These are phyloP conservation scores for Exidia glandulosa DNA, from an alignment of 768 basidiomycete species.

Conservation along the genomic window DNA sequence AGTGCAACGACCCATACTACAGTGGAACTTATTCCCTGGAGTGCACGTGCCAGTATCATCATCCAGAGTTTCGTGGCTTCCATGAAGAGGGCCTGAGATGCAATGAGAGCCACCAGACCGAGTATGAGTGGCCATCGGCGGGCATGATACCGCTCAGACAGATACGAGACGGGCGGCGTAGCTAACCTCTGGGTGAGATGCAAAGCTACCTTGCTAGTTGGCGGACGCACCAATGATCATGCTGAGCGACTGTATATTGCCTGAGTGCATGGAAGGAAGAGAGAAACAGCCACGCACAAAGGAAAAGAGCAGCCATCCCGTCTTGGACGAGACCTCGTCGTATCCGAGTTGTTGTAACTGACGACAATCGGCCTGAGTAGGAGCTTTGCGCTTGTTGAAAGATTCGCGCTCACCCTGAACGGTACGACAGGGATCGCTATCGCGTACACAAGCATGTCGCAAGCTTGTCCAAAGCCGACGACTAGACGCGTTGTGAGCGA, in stretches of 20 bases:
- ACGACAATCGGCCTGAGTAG: slow-evolving; percentile 39
- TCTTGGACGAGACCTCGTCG: slow-evolving; percentile 33
- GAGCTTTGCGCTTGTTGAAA: neutral
- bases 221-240: slow-evolving; percentile 37
- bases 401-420: neutral
- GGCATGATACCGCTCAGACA: neutral
- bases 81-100: slow-evolving; percentile 51
- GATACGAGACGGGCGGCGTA: neutral
- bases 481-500: no score
- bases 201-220: neutral
- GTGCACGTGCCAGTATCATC: slow-evolving; percentile 46
- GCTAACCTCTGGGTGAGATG: neutral
- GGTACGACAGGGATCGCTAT: slow-evolving; percentile 48
- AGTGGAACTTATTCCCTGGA: slow-evolving; percentile 51
- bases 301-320: slow-evolving; percentile 52
- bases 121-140: neutral
- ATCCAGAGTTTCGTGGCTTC: slow-evolving; percentile 44
- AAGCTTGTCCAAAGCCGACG: slow-evolving; percentile 37
- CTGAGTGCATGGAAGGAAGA: no score
- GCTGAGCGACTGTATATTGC: slow-evolving; percentile 33
- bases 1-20: slow-evolving; percentile 54
- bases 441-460: slow-evolving; percentile 50
- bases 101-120: slow-evolving; percentile 14
- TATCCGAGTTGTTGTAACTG: slow-evolving; percentile 42
- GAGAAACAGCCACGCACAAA: slow-evolving; percentile 29